Conservation (phyloP, 768 basidiomycete genomes). For the Pleurotus giganteus region DNA sequence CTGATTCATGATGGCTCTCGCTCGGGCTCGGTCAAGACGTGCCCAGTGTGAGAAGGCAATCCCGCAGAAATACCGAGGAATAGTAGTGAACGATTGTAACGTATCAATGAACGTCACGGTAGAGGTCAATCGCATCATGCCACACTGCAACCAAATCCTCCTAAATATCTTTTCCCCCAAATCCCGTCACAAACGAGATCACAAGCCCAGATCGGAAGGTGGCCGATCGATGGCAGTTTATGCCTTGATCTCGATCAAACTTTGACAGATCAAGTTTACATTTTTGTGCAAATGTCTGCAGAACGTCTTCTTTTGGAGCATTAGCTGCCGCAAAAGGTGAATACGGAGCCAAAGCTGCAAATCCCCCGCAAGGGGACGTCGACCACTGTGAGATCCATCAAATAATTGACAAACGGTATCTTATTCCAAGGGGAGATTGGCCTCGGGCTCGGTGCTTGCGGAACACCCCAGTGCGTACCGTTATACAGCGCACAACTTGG, state of each 20-base stretch:
- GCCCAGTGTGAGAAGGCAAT: background rate
- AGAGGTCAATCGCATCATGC: background rate
- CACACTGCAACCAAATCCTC: background rate
- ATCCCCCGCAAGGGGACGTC: background rate
- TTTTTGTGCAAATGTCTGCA: background rate
- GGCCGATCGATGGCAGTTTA: background rate
- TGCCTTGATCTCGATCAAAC: slow-evolving; percentile 8
- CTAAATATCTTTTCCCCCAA: background rate
- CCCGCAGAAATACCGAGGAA: slow-evolving; percentile 5
- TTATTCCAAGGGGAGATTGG: slow-evolving; percentile 4
- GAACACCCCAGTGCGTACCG: background rate
- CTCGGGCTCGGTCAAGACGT: slow-evolving; percentile 4
- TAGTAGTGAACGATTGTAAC: background rate
- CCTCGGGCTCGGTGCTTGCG: background rate
- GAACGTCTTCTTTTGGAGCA: slow-evolving; percentile 1
- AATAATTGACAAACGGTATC: background rate
- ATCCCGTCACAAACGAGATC: background rate
- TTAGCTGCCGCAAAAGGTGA: background rate
- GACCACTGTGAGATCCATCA: background rate
- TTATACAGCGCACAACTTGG: background rate
- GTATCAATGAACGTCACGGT: too few relatives aligned
- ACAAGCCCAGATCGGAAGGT: background rate
- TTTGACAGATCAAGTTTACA: background rate
- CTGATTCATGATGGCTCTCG: slow-evolving; percentile 5
- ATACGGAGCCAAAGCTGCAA: background rate